These are phyloP conservation scores for Amauroascus niger DNA, from an alignment of 2,329 filamentous ascomycete species.

Conservation along the genomic window DNA sequence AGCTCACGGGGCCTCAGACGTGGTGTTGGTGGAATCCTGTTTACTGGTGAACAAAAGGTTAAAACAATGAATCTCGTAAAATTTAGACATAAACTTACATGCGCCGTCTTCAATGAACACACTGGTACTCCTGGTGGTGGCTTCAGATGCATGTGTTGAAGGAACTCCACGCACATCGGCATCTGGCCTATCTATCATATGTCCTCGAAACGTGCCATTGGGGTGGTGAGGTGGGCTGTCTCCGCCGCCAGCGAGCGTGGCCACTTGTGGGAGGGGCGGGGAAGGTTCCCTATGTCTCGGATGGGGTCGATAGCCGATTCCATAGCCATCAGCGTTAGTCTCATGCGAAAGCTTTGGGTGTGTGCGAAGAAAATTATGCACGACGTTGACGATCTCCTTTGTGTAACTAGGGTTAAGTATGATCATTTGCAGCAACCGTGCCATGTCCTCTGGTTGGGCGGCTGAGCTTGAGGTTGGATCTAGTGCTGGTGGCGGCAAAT, in stretches of 20 bases:
- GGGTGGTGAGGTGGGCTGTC: slow-evolving; percentile 17
- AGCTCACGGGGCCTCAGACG: neutral
- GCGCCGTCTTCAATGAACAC: neutral
- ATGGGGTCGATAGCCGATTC: neutral
- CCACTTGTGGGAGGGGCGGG: slow-evolving; percentile 7
- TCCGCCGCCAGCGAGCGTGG: slow-evolving; percentile 16
- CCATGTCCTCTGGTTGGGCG: slow-evolving; percentile 1
- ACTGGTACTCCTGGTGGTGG: slow-evolving; percentile 4
- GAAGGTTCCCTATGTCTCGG: neutral
- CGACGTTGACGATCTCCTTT: slow-evolving; percentile 12
- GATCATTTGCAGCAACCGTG: slow-evolving; percentile 13
- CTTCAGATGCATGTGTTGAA: slow-evolving; percentile 35
- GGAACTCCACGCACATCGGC: slow-evolving; percentile 49
- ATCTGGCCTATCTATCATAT: slow-evolving; percentile 18
- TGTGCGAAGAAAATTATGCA: slow-evolving; percentile 11
- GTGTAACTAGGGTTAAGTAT: slow-evolving; percentile 11
- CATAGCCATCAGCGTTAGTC: neutral
- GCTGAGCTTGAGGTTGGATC: neutral
- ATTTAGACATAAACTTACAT: neutral
- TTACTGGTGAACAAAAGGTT: neutral
- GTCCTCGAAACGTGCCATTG: slow-evolving; percentile 13
- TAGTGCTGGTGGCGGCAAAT: neutral
- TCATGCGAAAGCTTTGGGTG: neutral
- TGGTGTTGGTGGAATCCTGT: neutral
- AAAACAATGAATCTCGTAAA: no score